Percentiles rank a stretch among this genome's conserved stretches.
Conservation (phyloP, 1,284 basidiomycete genomes). For the Malassezia cuniculi region DNA sequence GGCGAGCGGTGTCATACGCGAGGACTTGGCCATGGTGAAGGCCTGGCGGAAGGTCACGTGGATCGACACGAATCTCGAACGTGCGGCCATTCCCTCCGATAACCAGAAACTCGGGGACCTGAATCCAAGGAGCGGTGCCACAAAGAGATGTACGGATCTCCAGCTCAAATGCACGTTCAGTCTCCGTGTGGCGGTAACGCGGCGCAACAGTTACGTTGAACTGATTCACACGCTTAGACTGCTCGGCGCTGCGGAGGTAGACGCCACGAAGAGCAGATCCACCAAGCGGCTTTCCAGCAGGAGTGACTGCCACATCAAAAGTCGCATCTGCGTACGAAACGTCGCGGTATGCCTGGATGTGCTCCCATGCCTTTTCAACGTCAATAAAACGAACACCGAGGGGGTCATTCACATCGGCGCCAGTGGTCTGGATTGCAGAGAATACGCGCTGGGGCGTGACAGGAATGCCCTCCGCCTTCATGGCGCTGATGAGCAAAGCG, state of each 20-base stretch:
- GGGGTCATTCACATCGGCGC: slow-evolving; percentile 42
- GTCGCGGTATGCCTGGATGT: slow-evolving; percentile 37
- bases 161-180: slow-evolving; percentile 36
- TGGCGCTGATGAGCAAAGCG: slow-evolving; percentile 39
- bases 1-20: slow-evolving; percentile 34
- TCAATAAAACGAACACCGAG: slow-evolving; percentile 44
- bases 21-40: slow-evolving; percentile 39
- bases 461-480: slow-evolving; percentile 41
- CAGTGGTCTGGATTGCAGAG: slow-evolving; percentile 41
- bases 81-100: slow-evolving; percentile 43
- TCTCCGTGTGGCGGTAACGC: slow-evolving; percentile 33
- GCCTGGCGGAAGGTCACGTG: slow-evolving; percentile 33
- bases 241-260: slow-evolving; percentile 41
- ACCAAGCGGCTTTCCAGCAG: slow-evolving; percentile 33
- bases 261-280: slow-evolving; percentile 32
- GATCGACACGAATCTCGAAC: slow-evolving; percentile 44
- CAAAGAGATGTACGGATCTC: slow-evolving; percentile 34
- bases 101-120: slow-evolving; percentile 34
- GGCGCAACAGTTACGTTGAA: slow-evolving; percentile 37
- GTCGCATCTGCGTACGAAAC: slow-evolving; percentile 39
- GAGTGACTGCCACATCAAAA: slow-evolving; percentile 37
- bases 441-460: slow-evolving; percentile 40
- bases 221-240: slow-evolving; percentile 35
- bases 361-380: slow-evolving; percentile 43
- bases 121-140: slow-evolving; percentile 36